Conservation (phyloP, 225 moss, liverwort and hornwort species). For the Pleurozium schreberi region DNA sequence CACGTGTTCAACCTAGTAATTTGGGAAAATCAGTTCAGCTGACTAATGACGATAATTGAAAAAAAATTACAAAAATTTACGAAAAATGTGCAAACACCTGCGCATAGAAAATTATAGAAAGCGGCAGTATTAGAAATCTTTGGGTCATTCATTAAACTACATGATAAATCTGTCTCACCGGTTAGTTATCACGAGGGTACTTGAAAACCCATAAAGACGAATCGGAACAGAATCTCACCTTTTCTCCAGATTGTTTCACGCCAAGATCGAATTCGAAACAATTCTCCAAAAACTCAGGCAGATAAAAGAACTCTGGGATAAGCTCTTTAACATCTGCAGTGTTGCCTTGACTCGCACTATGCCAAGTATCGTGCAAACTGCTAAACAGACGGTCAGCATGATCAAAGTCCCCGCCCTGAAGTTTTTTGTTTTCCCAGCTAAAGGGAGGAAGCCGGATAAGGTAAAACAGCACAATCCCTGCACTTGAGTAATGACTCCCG, state of each 20-base stretch:
- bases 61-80: background rate
- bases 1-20: conserved; percentile 76
- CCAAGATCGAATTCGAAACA: conserved; percentile 85
- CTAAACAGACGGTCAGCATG: conserved; percentile 98
- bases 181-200: background rate
- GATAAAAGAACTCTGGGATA: conserved; percentile 94
- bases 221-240: conserved; percentile 21
- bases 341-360: conserved; percentile 94
- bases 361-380: conserved; percentile 89
- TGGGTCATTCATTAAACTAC: background rate
- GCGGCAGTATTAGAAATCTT: background rate
- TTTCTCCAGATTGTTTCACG: conserved; percentile 83
- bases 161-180: background rate
- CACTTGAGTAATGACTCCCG: conserved; percentile 99
- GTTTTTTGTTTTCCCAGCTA: conserved; percentile 72
- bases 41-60: background rate
- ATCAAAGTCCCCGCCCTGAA: conserved; percentile 97
- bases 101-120: background rate
- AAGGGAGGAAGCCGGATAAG: conserved; percentile 91
- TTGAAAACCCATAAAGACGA: background rate
- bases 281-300: conserved; percentile 94
- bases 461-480: conserved; percentile 97
- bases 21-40: background rate
- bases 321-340: conserved; percentile 99
- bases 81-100: background rate